phyloP scores from a whole-genome alignment of 2,329 filamentous ascomycete genomes.

The Diaporthe destruens region DNA sequence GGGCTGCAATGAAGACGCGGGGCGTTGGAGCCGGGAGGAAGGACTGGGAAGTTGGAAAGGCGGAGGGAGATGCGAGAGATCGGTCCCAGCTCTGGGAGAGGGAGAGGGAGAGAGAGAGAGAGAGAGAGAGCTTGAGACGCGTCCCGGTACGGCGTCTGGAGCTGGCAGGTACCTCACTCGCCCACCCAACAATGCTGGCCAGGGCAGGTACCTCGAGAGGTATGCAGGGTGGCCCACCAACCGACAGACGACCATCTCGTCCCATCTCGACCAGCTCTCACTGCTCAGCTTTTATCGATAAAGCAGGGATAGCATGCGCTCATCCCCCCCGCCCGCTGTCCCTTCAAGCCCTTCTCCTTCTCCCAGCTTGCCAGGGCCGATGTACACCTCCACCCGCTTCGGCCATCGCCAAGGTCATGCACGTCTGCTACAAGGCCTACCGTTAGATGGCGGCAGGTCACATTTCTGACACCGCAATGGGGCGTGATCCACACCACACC shows the following conservation, averaged over 20 bases:
- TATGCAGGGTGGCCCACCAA: slow-evolving; percentile 15
- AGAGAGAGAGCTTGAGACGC: slow-evolving; percentile 17
- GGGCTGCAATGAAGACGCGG: slow-evolving; percentile 53
- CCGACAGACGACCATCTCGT: slow-evolving; percentile 18
- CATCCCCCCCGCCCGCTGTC: no score
- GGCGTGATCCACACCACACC: not conserved
- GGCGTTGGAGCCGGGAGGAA: slow-evolving; percentile 50
- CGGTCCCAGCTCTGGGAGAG: slow-evolving; percentile 27
- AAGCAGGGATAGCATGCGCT: slow-evolving; percentile 28
- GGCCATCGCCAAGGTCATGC: slow-evolving; percentile 20
- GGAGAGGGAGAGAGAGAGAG: no score
- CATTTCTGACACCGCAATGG: not conserved
- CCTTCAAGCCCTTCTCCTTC: no score
- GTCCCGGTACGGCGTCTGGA: not conserved
- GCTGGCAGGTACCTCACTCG: slow-evolving; percentile 6
- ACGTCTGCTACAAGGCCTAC: not conserved
- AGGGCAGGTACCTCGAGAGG: slow-evolving; percentile 28
- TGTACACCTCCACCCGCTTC: slow-evolving; percentile 17
- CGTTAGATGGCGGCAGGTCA: not conserved
- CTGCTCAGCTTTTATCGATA: slow-evolving; percentile 33
- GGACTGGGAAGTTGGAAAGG: slow-evolving; percentile 46
- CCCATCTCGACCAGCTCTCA: slow-evolving; percentile 26
- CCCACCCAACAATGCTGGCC: not conserved
- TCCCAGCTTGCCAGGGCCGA: not conserved
- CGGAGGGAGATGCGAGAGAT: slow-evolving; percentile 45